Evolutionary conservation across 345 rosid species (phyloP), one percentile per base, ranked within the genome.

Genomic region (Dipteronia dyeriana): DNA sequence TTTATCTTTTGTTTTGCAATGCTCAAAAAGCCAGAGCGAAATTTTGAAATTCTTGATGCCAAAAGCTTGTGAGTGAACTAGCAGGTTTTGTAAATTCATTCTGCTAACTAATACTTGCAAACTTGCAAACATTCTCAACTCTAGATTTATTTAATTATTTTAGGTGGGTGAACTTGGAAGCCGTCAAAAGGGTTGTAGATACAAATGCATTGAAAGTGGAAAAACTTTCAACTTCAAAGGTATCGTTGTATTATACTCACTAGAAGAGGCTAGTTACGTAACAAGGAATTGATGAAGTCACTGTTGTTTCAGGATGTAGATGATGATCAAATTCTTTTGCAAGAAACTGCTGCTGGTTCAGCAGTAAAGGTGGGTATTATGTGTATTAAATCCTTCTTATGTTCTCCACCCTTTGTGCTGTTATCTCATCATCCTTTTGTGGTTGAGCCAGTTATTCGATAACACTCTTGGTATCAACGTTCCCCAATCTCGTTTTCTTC

Each of bases 151-250:
- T 26, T n/a, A 26, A 41, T 20, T 75, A 79, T 61, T 82, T 31
- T 78, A 90, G 92, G 84, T 90, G 94, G 94, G 71, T 85, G 45
- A 70, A 86, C 80, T 80, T 90, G 79, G 84, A 82, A 73, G 88
- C 91, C 20, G 63, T 86, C 65, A 78, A 82, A 78, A 82, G 84
- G 84, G 88, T 90, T 79, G 75, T 78, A 26, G 90, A 85, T 57
- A 83, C 83, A 49, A 82, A 81, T 79, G 82, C 80, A 17, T 31
- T 82, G 75, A 78, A 80, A 68, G 57, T 79, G 78, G 84, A 81
- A 43, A 70, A 76, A 26, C 71, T 71, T 59, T 69, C 79, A 43
- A 61, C 34, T 66, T 74, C 74, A 65, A 75, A 86, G 90, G 88
- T 88, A 75, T 4, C 7, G n/a, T 65, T 72, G 45, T n/a, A 16